A percentile compares a stretch with the other conserved stretches of the same genome.
phyloP scores from a whole-genome alignment of 148 eudicot genomes.

The Drosera capensis region DNA sequence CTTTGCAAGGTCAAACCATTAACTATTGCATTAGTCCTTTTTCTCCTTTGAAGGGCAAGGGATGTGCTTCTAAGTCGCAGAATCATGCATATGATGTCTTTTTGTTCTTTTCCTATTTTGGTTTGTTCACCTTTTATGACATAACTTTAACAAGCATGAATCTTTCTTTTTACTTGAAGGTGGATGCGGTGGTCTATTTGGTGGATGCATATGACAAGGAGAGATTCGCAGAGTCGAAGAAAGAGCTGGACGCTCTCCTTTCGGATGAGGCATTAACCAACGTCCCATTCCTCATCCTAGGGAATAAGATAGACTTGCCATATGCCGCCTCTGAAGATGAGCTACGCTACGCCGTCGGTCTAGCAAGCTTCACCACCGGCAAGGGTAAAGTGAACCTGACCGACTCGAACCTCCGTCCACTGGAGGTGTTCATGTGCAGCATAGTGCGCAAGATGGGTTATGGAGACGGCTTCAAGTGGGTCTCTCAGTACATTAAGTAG shows the following conservation, averaged over 20 bases:
- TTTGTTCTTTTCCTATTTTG: too few relatives aligned
- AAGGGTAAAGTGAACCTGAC: constrained; percentile 26
- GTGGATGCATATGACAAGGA: constrained; percentile 42
- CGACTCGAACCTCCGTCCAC: too few relatives aligned
- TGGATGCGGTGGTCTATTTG: constrained; percentile 33
- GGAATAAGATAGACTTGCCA: constrained; percentile 40
- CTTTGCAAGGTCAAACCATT: too few relatives aligned
- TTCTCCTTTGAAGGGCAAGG: too few relatives aligned
- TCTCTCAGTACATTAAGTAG: constrained; percentile 73
- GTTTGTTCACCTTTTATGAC: too few relatives aligned
- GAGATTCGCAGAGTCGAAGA: constrained; percentile 31
- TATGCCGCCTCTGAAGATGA: constrained; percentile 39
- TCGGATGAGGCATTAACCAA: constrained; percentile 21
- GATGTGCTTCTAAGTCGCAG: too few relatives aligned
- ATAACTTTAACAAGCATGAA: too few relatives aligned
- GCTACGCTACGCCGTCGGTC: constrained; percentile 17
- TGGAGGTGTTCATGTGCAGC: too few relatives aligned
- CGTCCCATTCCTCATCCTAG: constrained; percentile 31
- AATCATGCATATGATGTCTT: too few relatives aligned
- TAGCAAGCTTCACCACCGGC: constrained; percentile 26
- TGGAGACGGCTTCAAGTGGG: constrained; percentile 88
- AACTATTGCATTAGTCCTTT: too few relatives aligned
- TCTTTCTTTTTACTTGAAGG: too few relatives aligned
- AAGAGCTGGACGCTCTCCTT: constrained; percentile 27
- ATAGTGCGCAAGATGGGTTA: too few relatives aligned